Percentiles rank a stretch among this genome's conserved stretches.
phyloP scores from a whole-genome alignment of 139 green algal species.

The Micractinium conductrix region DNA sequence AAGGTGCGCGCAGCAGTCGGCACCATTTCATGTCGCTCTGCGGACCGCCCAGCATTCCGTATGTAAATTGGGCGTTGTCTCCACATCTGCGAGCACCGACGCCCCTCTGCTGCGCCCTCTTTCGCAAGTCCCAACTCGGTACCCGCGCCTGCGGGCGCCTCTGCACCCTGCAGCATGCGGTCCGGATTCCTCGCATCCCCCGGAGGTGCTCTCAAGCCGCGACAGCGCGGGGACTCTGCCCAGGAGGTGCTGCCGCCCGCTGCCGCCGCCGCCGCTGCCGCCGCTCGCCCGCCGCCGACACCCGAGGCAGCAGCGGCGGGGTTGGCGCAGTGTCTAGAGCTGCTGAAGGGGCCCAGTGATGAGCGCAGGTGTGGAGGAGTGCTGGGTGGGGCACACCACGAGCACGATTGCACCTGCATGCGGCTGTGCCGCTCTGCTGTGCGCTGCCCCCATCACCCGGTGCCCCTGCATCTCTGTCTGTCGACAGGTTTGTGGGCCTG shows the following conservation, averaged over 20 bases:
- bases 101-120: no score
- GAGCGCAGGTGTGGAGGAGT: conserved; percentile 30
- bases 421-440: neutral
- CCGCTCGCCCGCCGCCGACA: neutral
- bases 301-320: neutral
- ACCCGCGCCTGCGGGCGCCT: no score
- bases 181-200: neutral
- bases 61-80: no score
- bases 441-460: neutral
- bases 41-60: no score
- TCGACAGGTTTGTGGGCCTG: conserved; percentile 76
- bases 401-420: neutral
- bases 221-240: neutral
- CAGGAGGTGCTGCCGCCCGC: neutral
- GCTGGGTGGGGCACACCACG: neutral
- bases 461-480: neutral
- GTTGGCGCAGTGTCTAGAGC: conserved; percentile 23
- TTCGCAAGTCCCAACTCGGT: no score
- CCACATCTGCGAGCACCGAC: no score
- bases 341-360: conserved; percentile 37
- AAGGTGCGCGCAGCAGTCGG: no score
- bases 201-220: no score
- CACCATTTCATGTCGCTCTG: no score
- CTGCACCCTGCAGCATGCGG: neutral
- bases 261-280: neutral